Conservation (phyloP, 2,329 filamentous ascomycete species). For the Aspergillus versicolor region DNA sequence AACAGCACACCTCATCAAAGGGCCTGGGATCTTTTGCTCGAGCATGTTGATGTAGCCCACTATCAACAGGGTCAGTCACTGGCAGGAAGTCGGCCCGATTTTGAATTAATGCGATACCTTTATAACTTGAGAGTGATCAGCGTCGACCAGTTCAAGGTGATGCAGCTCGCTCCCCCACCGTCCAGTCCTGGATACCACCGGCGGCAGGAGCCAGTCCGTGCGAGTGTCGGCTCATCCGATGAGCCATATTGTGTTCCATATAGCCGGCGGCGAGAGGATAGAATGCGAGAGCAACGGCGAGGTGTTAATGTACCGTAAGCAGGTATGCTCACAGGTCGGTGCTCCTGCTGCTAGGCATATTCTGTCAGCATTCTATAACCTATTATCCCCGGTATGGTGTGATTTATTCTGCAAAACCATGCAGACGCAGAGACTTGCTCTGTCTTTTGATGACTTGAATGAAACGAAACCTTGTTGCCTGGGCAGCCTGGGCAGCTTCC, state of each 20-base stretch:
- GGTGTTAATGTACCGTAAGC: slow-evolving; percentile 33
- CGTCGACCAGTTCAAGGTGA: slow-evolving; percentile 43
- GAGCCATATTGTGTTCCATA: slow-evolving; percentile 41
- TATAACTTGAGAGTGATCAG: slow-evolving; percentile 43
- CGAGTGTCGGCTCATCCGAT: slow-evolving; percentile 39
- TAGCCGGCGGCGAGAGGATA: slow-evolving; percentile 40
- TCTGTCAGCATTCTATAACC: background rate
- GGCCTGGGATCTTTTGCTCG: slow-evolving; percentile 45
- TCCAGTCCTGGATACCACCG: slow-evolving; percentile 38
- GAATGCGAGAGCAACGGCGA: slow-evolving; percentile 35
- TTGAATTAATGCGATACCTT: slow-evolving; percentile 47
- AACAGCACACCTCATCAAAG: slow-evolving; percentile 24
- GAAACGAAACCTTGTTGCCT: background rate
- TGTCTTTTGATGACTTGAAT: background rate
- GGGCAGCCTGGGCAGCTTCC: background rate
- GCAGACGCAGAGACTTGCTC: background rate
- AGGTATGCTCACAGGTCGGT: background rate
- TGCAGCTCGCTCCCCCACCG: slow-evolving; percentile 41
- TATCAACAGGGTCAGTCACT: slow-evolving; percentile 43
- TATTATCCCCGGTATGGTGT: background rate
- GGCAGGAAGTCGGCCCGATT: slow-evolving; percentile 41
- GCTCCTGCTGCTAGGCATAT: background rate
- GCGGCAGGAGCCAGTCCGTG: slow-evolving; percentile 36
- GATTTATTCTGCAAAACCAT: background rate
- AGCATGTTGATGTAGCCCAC: slow-evolving; percentile 42